Base-by-base conservation (phyloP, 352 stramenopile genomes). In the Pythium vanterpoolii region DNA sequence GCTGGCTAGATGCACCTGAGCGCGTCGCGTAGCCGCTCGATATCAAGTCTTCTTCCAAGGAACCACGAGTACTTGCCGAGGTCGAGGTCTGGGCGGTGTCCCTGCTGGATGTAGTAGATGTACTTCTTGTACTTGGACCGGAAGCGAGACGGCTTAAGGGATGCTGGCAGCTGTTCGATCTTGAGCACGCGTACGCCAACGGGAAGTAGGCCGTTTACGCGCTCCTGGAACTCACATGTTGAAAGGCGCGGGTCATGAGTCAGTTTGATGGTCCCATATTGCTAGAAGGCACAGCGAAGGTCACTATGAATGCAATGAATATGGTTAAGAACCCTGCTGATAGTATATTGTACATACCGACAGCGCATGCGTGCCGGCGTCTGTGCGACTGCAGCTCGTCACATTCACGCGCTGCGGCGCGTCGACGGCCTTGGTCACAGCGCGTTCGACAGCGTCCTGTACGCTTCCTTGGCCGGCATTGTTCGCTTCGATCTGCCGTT, bases 101-200 rank as follows among this genome's bases (percentile, higher is more conserved):
- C 86, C 69, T 95, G 86, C 54, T 95, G 83, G 68, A 95, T 75
- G 67, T 95, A 95, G 76, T 95, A 95, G 39, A 95, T 73, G 64
- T 95, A 95, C 71, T 93, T 91, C 59, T 95, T 95, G 75, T 84
- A 89, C 21, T 75, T 76, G 34, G 86, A 93, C 6, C 83, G 84
- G 60, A 90, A 90, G 24, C 83, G 82, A 30, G 73, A 73, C 3
- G 74, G 76, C 28, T 68, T 51, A n/a, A 60, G 68, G 8, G 60
- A 62, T 2, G 64, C 60, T 19, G 61, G 43, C 51, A 87, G 49
- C 1, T 46, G 42, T 2, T 54, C 74, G 14, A 93, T 71, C 0
- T 53, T 56, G 13, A 88, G 74, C 5, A 91, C 68, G 10, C 79
- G 68, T 19, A 95, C 72, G 10, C 62, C 64, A 7, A 71, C 71